Evolutionary conservation across 345 rosid genomes (phyloP).

Genomic region (Lepidium sativum): DNA sequence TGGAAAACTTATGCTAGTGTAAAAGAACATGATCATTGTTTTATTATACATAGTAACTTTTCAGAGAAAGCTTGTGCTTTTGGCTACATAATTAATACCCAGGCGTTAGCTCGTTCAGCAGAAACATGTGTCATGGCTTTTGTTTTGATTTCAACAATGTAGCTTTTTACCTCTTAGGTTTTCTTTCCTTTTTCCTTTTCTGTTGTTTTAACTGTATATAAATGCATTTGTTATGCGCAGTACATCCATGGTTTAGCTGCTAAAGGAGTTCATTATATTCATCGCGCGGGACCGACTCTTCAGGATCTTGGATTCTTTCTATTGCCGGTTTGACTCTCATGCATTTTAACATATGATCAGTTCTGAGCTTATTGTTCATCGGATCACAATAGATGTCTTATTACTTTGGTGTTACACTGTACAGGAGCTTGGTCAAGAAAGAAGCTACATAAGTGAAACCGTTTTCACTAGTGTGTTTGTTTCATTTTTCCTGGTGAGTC

Average conservation of each 20-base stretch:
- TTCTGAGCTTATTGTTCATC: background rate
- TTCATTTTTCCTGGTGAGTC: constrained; percentile 67
- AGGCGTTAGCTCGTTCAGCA: background rate
- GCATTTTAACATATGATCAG: background rate
- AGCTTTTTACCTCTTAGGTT: background rate
- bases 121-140: background rate
- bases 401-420: constrained; percentile 9
- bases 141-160: background rate
- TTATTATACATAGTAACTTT: constrained; percentile 23
- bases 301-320: constrained; percentile 84
- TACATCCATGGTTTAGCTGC: constrained; percentile 67
- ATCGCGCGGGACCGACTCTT: constrained; percentile 75
- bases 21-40: constrained; percentile 24
- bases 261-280: constrained; percentile 88
- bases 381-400: constrained; percentile 1
- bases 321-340: constrained; percentile 62
- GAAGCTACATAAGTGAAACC: constrained; percentile 84
- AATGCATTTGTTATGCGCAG: constrained; percentile 14
- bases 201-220: background rate
- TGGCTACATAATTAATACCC: background rate
- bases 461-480: constrained; percentile 58
- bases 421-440: constrained; percentile 94
- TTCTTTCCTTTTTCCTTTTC: background rate
- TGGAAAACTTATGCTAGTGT: constrained; percentile 29
- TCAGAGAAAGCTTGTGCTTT: constrained; percentile 23